Evolutionary conservation across 2,329 filamentous ascomycete species (phyloP), one percentile per base, ranked within the genome.

Genomic region (Epichloe baconii): DNA sequence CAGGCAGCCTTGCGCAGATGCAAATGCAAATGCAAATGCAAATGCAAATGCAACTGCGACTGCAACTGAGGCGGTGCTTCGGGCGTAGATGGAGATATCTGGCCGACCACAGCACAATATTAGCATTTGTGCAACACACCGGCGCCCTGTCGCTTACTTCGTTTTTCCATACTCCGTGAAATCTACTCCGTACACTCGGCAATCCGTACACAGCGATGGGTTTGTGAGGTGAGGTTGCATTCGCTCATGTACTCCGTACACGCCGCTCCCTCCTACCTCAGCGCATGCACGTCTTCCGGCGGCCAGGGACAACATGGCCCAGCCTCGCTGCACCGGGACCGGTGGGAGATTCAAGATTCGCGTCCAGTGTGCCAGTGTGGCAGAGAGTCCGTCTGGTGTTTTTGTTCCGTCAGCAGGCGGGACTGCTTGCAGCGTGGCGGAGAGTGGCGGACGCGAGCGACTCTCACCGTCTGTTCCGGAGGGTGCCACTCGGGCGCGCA

Each of bases 261-360:
- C 47, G 15, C 47, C 5, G 49, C 11, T 10, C 17, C 47, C 15
- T 41, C 35, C 35, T n/a, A 14, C 21, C 42, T 41, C 14, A 10
- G n/a, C 21, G 26, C 40, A 43, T 55, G 57, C 54, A 57, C 44
- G 42, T 40, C 45, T 54, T 55, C 54, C 56, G 56, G 55, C 50
- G 56, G 54, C 54, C 56, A 53, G 53, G 55, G 48, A 53, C 52
- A 53, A 10, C 52, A 55, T 43, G 54, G 36, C 17, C 26, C 15
- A 17, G 38, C 31, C 38, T 43, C 14, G 41, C 19, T 43, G 41
- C n/a, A n/a, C 36, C n/a, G 14, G n/a, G n/a, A n/a, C n/a, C n/a
- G n/a, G n/a, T n/a, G n/a, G n/a, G n/a, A n/a, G n/a, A n/a, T n/a
- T n/a, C n/a, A n/a, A n/a, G n/a, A n/a, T n/a, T n/a, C n/a, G n/a